Base-by-base conservation (phyloP, 305 asterid genomes). In the Solanum hybrid region DNA sequence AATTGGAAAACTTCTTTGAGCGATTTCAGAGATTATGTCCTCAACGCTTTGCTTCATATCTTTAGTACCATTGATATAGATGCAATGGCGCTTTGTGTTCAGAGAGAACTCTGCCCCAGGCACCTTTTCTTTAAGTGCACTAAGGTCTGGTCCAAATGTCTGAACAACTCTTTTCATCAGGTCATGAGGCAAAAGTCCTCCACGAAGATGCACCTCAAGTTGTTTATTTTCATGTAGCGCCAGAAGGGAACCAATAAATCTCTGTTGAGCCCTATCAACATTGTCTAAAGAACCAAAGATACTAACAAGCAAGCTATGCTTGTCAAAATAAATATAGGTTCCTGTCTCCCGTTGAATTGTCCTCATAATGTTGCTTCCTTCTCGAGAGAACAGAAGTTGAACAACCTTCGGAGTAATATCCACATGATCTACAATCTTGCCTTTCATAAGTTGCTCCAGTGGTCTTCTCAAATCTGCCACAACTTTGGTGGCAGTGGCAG, bases 131-230 rank as follows among this genome's bases (percentile, higher is more conserved):
- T 92, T 93, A 36, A 97, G 98, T 34, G 95, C 96, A 2, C 51
- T 93, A 51, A 97, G 98, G 88, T 97, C 98, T 2, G 98, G 95
- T 37, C 99, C 98, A 57, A 94, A 97, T 82, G 91, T 93, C 89
- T 93, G 93, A 71, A 97, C 99, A 24, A 96, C 95, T 92, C 94
- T 92, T 93, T 96, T 97, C 99, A 97, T 96, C 96, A 96, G 90
- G 92, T 97, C 99, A 83, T 96, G 95, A 74, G 99, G 99, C 3
- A 95, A 88, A 88, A 40, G 90, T 16, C 92, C 92, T 87, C 93
- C 95, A 3, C 98, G 96, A 26, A 97, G 98, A 76, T 91, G 95
- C 88, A 97, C 94, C 90, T 96, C 95, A 35, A 95, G 96, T 83
- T 95, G 98, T 92, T 95, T 96, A 91, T 94, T 93, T 34, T 95